Evolutionary conservation across 768 basidiomycete genomes (phyloP).

Genomic region (Nidula microcarpa): DNA sequence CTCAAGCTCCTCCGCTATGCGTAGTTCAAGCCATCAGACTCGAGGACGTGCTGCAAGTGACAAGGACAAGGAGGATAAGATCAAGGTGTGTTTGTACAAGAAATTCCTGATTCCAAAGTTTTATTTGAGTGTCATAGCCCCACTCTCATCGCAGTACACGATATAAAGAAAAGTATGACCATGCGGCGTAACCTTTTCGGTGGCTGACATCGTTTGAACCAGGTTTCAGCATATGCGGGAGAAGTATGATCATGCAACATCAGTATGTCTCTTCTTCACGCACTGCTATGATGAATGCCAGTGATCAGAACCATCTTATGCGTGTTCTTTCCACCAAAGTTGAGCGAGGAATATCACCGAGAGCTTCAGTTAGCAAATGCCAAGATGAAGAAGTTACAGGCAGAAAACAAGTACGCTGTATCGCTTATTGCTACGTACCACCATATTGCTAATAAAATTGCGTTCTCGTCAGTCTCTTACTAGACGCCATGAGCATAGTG

Average conservation of each 20-base stretch:
- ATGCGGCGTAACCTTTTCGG: background rate
- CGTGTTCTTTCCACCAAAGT: conserved; percentile 14
- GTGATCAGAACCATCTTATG: background rate
- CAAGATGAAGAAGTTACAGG: conserved; percentile 42
- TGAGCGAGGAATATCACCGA: conserved; percentile 30
- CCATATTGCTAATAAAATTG: background rate
- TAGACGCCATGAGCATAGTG: conserved; percentile 28
- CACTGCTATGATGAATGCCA: background rate
- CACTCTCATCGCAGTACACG: background rate
- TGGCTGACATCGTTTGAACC: background rate
- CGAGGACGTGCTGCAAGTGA: background rate
- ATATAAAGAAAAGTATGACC: conserved; percentile 4
- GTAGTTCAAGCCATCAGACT: background rate
- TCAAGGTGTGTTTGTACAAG: background rate
- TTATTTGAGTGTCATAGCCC: background rate
- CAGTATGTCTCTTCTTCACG: conserved; percentile 22
- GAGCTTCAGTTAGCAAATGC: conserved; percentile 35
- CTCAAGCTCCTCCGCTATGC: background rate
- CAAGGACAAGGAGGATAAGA: background rate
- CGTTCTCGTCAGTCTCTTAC: conserved; percentile 22
- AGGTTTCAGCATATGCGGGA: conserved; percentile 46
- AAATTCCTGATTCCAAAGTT: background rate
- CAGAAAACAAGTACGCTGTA: conserved; percentile 44
- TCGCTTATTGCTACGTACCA: background rate
- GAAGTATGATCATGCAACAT: conserved; percentile 39